Evolutionary conservation across 75 land plant genomes (phyloP).

Genomic region (Adiantum capillusveneris): DNA sequence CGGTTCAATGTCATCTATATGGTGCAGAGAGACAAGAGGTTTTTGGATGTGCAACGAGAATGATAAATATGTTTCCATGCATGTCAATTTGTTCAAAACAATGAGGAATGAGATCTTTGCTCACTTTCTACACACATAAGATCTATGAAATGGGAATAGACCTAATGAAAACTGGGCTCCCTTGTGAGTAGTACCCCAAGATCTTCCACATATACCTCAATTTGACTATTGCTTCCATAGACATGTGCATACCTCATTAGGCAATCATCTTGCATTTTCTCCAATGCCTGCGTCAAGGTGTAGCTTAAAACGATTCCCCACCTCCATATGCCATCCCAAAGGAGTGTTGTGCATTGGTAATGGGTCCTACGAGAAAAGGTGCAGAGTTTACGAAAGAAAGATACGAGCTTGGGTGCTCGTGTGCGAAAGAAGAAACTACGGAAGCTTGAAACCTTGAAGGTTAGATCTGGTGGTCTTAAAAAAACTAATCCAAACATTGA

Average conservation of each 20-base stretch:
- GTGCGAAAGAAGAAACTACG: too few relatives aligned
- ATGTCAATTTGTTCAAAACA: slow-evolving; percentile 21
- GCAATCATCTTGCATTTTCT: slow-evolving; percentile 49
- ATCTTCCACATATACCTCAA: slow-evolving; percentile 61
- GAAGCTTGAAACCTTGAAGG: too few relatives aligned
- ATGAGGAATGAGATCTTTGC: too few relatives aligned
- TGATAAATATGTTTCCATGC: slow-evolving; percentile 28
- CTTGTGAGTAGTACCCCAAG: slow-evolving; percentile 59
- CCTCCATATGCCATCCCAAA: slow-evolving; percentile 65
- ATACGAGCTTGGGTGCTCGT: too few relatives aligned
- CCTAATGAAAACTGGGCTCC: slow-evolving; percentile 62
- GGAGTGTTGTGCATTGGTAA: too few relatives aligned
- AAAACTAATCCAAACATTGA: too few relatives aligned
- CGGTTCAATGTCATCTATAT: slow-evolving; percentile 58
- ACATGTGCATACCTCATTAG: slow-evolving; percentile 38
- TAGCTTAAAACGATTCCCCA: slow-evolving; percentile 63
- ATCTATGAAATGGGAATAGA: too few relatives aligned
- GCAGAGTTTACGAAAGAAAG: too few relatives aligned
- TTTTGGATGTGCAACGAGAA: slow-evolving; percentile 66
- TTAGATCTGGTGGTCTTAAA: too few relatives aligned
- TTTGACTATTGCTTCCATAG: slow-evolving; percentile 50
- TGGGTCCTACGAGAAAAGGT: too few relatives aligned
- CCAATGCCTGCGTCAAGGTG: slow-evolving; percentile 41
- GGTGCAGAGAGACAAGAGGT: slow-evolving; percentile 69
- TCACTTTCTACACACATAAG: too few relatives aligned